phyloP scores from a whole-genome alignment of 441 rosid genomes.

The Erysimum pusillum region DNA sequence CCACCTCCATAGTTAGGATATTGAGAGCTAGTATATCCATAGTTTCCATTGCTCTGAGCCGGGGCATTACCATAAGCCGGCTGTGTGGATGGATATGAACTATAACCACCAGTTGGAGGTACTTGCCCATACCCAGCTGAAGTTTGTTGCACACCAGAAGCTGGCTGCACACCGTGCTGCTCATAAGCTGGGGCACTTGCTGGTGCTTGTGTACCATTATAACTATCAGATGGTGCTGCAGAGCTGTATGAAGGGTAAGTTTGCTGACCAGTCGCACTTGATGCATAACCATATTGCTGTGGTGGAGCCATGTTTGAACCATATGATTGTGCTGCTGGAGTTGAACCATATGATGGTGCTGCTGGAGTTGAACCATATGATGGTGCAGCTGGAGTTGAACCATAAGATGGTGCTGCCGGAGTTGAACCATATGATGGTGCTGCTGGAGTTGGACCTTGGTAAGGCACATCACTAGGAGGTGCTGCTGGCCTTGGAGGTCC shows the following conservation, averaged over 20 bases:
- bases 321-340: slow-evolving; percentile 70
- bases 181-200: slow-evolving; percentile 58
- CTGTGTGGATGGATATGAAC: slow-evolving; percentile 64
- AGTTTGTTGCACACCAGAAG: slow-evolving; percentile 62
- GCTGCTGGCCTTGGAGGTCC: slow-evolving; percentile 67
- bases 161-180: slow-evolving; percentile 67
- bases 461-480: slow-evolving; percentile 72
- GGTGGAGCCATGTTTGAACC: slow-evolving; percentile 61
- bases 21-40: slow-evolving; percentile 64
- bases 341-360: slow-evolving; percentile 67
- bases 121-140: slow-evolving; percentile 60
- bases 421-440: slow-evolving; percentile 44
- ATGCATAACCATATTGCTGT: slow-evolving; percentile 75
- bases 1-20: slow-evolving; percentile 67
- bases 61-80: slow-evolving; percentile 65
- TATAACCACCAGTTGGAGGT: slow-evolving; percentile 62
- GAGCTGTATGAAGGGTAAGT: slow-evolving; percentile 68
- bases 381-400: slow-evolving; percentile 68
- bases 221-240: slow-evolving; percentile 66
- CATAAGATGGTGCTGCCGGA: slow-evolving; percentile 62
- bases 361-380: slow-evolving; percentile 56
- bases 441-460: slow-evolving; percentile 64
- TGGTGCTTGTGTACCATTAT: slow-evolving; percentile 59
- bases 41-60: slow-evolving; percentile 59
- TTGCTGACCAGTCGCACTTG: slow-evolving; percentile 68